Evolutionary conservation across 2,329 filamentous ascomycete species (phyloP).

Genomic region (Ophiocordyceps camponoti-leonardi): DNA sequence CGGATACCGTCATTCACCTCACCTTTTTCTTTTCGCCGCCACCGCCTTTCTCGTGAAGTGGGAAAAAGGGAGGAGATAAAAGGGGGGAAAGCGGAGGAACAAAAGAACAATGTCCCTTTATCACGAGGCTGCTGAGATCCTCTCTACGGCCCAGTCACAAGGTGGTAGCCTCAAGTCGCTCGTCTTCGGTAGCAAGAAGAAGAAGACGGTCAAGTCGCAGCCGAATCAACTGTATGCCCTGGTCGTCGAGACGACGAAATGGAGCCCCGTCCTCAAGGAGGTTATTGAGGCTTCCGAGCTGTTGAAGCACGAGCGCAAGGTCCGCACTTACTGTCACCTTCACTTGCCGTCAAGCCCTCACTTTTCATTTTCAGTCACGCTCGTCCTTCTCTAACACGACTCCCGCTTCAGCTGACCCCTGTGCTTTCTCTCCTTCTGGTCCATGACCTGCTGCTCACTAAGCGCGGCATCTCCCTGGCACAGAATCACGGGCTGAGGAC

Average conservation of each 20-base stretch:
- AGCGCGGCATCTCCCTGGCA: slow-evolving; percentile 67
- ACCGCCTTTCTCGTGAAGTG: too few species aligned
- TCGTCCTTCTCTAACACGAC: background rate
- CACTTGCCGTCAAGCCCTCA: too few species aligned
- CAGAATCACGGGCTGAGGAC: slow-evolving; percentile 60
- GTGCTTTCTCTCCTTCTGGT: slow-evolving; percentile 63
- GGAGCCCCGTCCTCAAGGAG: slow-evolving; percentile 72
- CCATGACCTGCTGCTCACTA: slow-evolving; percentile 73
- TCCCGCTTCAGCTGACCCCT: slow-evolving; percentile 52
- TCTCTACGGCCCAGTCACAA: slow-evolving; percentile 33
- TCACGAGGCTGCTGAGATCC: slow-evolving; percentile 67
- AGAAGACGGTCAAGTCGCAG: slow-evolving; percentile 57
- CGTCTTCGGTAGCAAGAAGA: slow-evolving; percentile 54
- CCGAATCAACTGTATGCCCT: slow-evolving; percentile 77
- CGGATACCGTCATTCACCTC: too few species aligned
- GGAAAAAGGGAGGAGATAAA: too few species aligned
- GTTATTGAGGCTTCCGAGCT: slow-evolving; percentile 72
- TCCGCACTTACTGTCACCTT: slow-evolving; percentile 17
- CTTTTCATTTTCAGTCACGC: too few species aligned
- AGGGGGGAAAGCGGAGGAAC: too few species aligned
- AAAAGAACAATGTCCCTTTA: slow-evolving; percentile 81
- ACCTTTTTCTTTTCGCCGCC: too few species aligned
- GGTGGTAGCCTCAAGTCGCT: slow-evolving; percentile 79
- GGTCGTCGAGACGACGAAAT: slow-evolving; percentile 75
- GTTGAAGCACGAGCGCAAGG: slow-evolving; percentile 70